These are phyloP conservation scores for Kwoniella shivajii DNA, from an alignment of 1,284 basidiomycete genomes.

Conservation along the genomic window DNA sequence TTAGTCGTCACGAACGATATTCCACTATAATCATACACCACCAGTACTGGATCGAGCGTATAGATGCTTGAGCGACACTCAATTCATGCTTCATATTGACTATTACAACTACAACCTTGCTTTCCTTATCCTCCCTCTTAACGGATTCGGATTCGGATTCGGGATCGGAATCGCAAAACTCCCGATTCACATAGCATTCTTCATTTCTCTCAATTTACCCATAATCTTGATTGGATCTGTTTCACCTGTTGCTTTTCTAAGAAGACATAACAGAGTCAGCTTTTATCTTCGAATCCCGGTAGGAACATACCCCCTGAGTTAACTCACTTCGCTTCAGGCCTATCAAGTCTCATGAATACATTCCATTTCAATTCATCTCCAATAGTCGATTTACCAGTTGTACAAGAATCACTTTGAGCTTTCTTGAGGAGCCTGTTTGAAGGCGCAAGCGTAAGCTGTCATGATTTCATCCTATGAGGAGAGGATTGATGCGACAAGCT, in stretches of 20 bases:
- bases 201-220: constrained; percentile 72
- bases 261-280: too few species aligned
- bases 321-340: constrained; percentile 45
- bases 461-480: neutral
- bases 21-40: too few species aligned
- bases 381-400: constrained; percentile 56
- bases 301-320: neutral
- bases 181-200: constrained; percentile 68
- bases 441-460: neutral
- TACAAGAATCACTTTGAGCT: constrained; percentile 44
- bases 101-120: neutral
- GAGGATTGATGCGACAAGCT: constrained; percentile 9
- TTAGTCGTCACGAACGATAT: too few species aligned
- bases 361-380: constrained; percentile 59
- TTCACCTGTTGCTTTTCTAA: constrained; percentile 59
- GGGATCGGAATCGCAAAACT: too few species aligned
- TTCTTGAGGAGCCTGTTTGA: constrained; percentile 40
- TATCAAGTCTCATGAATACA: constrained; percentile 56
- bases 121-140: neutral
- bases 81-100: neutral
- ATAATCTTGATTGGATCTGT: constrained; percentile 63
- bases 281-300: neutral
- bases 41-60: too few species aligned
- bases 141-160: too few species aligned
- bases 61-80: too few species aligned